These are phyloP conservation scores for Geotrichum histeridarum DNA, from an alignment of 1,139 yeast species.

Conservation along the genomic window DNA sequence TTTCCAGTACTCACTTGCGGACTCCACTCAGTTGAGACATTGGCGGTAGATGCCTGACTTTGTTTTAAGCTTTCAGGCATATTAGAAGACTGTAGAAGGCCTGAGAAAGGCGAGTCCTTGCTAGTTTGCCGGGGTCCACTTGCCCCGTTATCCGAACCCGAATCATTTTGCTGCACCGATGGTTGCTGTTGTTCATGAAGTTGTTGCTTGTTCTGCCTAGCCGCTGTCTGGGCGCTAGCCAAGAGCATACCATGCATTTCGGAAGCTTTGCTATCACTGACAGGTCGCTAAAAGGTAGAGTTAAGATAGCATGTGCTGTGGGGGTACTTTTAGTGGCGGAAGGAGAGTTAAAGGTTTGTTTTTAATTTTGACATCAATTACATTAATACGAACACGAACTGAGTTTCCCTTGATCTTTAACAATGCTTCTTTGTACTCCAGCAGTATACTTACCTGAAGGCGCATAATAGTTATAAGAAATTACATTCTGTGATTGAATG, in stretches of 20 bases:
- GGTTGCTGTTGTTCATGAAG: not conserved
- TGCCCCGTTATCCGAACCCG: not conserved
- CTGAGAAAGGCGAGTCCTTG: not conserved
- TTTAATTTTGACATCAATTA: too few relatives aligned
- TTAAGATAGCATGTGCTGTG: not conserved
- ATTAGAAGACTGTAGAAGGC: not conserved
- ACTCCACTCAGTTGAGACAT: not conserved
- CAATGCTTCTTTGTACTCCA: too few relatives aligned
- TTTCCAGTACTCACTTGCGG: not conserved
- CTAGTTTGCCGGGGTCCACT: not conserved
- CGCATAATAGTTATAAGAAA: too few relatives aligned
- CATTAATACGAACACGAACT: too few relatives aligned
- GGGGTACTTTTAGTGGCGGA: not conserved
- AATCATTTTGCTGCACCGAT: not conserved
- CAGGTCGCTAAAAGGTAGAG: not conserved
- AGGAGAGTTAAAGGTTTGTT: too few relatives aligned
- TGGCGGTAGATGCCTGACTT: not conserved
- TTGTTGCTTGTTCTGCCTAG: not conserved
- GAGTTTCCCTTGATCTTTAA: too few relatives aligned
- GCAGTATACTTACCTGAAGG: too few relatives aligned
- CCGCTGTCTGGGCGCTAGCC: not conserved
- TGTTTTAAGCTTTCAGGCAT: not conserved
- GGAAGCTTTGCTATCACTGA: not conserved
- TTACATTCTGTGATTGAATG: too few relatives aligned
- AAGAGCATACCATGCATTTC: conserved; percentile 8